Base-by-base conservation (phyloP, 2,329 filamentous ascomycete species). In the Colletotrichum sansevieriae region DNA sequence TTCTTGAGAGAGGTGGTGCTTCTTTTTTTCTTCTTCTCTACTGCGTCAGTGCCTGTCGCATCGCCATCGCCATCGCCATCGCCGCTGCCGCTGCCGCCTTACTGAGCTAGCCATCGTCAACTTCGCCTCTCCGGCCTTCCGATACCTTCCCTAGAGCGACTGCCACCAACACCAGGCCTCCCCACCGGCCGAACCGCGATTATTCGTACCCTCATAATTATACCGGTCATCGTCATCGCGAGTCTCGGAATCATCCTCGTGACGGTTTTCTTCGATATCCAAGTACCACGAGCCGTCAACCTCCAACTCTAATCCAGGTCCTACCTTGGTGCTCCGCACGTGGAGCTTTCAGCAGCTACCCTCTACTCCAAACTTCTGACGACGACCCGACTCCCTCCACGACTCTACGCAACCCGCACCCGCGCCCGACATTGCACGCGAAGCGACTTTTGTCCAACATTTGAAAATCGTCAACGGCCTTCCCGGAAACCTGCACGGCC, bases 301-400 rank as follows among this genome's bases (percentile, higher is more conserved):
- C 39, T 49, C 49, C 49, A 52, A 52, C 15, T 35, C 49, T 15
- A 9, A 52, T 52, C 49, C 65, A 41, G 46, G 43, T 49, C 22
- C 39, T 55, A 20, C 25, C 62, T 35, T 43, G 65, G 62, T 37
- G 33, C 39, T 56, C 62, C 39, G 46, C 49, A 39, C 51, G 47
- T 63, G 20, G 18, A n/a, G 44, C 49, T 37, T 43, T 65, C 58
- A 37, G 46, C 44, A 37, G 33, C 44, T 46, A 61, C 58, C 46
- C 54, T 54, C 41, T 33, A 35, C 62, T 61, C 54, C 60, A 18
- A 68, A 68, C 65, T 47, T 68, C 62, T 59, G 44, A 68, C 65
- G 49, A 65, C 62, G 49, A 33, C 52, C 61, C 65, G 65, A 68
- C 55, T 68, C 65, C 63, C 62, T 65, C 62, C 65, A 65, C 65